phyloP scores from a whole-genome alignment of 305 asterid species.

The Solanum aculeatissimum region DNA sequence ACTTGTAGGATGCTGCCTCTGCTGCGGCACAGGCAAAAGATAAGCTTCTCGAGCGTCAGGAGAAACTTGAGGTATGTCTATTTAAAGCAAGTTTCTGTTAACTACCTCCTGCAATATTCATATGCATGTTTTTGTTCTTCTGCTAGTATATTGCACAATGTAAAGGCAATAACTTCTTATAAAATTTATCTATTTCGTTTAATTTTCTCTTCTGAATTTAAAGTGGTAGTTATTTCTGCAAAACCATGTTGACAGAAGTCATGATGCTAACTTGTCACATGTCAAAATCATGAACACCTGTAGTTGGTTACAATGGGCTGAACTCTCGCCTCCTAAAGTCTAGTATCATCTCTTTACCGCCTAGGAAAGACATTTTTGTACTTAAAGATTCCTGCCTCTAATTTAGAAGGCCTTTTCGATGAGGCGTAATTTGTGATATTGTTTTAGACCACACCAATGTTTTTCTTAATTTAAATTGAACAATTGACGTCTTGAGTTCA shows the following conservation, averaged over 20 bases:
- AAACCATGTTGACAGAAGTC: not conserved
- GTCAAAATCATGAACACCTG: not conserved
- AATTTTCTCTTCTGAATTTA: not conserved
- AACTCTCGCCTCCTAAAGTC: not conserved
- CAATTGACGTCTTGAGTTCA: not conserved
- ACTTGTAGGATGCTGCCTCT: conserved; percentile 61
- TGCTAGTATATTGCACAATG: not conserved
- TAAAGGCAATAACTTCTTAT: not conserved
- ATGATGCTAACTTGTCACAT: not conserved
- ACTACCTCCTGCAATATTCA: not conserved
- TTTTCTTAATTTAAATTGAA: not conserved
- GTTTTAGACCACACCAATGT: not conserved
- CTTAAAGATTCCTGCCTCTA: not conserved
- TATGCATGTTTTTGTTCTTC: not conserved
- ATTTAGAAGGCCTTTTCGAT: not conserved
- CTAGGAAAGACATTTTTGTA: not conserved
- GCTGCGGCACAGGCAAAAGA: conserved; percentile 81
- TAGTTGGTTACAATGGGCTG: not conserved
- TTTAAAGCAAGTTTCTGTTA: not conserved
- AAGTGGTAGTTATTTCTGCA: not conserved
- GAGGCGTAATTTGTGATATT: not conserved
- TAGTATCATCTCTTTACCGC: not conserved
- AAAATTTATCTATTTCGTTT: not conserved
- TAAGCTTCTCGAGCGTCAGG: conserved; percentile 76
- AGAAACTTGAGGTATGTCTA: conserved; percentile 76